Conservation (phyloP, 208 protist species). For the Novymonas esmeraldas region DNA sequence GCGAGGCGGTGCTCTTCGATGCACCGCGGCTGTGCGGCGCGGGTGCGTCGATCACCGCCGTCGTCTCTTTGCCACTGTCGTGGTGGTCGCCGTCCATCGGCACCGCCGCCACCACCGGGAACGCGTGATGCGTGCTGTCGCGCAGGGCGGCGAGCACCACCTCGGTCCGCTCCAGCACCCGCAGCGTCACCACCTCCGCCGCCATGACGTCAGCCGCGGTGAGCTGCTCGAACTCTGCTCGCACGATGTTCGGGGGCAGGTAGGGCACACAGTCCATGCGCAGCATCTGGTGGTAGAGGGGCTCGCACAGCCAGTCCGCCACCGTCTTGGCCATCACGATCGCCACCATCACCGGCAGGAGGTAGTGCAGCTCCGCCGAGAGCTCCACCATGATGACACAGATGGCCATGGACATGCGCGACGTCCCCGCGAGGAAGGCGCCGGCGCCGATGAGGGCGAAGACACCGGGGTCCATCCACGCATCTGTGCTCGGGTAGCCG, state of each 20-base stretch:
- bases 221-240: conserved; percentile 87
- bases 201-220: conserved; percentile 92
- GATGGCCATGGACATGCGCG: conserved; percentile 93
- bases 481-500: conserved; percentile 55
- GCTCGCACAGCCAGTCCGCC: conserved; percentile 86
- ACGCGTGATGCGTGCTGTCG: conserved; percentile 89
- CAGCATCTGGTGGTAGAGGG: conserved; percentile 93
- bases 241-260: conserved; percentile 59
- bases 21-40: neutral
- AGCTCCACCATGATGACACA: conserved; percentile 96
- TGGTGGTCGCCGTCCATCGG: neutral
- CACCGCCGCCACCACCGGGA: conserved; percentile 82
- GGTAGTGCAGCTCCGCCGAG: conserved; percentile 92
- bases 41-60: neutral
- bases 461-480: conserved; percentile 90
- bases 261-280: conserved; percentile 91
- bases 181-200: conserved; percentile 74
- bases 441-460: conserved; percentile 95
- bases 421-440: conserved; percentile 91
- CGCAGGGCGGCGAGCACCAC: conserved; percentile 70
- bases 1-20: neutral
- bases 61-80: neutral
- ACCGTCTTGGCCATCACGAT: conserved; percentile 92
- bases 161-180: conserved; percentile 66
- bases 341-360: conserved; percentile 94